Evolutionary conservation across 1,284 basidiomycete genomes (phyloP).

Genomic region (Cryptococcus hybrid): DNA sequence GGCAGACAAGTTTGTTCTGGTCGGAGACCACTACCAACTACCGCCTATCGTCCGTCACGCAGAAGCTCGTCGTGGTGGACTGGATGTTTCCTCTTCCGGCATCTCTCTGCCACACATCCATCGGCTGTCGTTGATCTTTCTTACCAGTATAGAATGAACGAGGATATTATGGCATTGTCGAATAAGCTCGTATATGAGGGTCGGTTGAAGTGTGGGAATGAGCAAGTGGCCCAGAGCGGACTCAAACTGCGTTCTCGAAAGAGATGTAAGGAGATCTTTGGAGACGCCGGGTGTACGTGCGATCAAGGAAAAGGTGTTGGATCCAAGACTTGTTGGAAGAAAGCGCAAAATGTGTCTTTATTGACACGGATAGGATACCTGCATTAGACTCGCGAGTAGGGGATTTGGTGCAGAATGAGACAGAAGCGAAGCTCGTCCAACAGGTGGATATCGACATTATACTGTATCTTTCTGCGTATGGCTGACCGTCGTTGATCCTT

Average conservation of each 20-base stretch:
- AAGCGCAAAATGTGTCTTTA: slow-evolving; percentile 79
- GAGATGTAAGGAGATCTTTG: slow-evolving; percentile 39
- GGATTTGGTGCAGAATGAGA: slow-evolving; percentile 81
- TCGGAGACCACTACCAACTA: slow-evolving; percentile 96
- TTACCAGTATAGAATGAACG: slow-evolving; percentile 95
- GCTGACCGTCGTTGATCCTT: slow-evolving; percentile 7
- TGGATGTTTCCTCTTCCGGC: slow-evolving; percentile 90
- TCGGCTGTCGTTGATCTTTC: slow-evolving; percentile 76
- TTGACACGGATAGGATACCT: slow-evolving; percentile 81
- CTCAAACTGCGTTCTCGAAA: slow-evolving; percentile 58
- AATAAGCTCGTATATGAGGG: slow-evolving; percentile 86
- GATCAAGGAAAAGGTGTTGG: slow-evolving; percentile 73
- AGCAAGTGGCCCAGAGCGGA: slow-evolving; percentile 62
- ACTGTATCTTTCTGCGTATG: neutral
- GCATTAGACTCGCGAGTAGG: slow-evolving; percentile 77
- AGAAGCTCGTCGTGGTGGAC: slow-evolving; percentile 74
- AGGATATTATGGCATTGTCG: slow-evolving; percentile 90
- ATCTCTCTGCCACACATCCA: slow-evolving; percentile 81
- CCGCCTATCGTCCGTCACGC: slow-evolving; percentile 85
- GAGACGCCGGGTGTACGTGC: slow-evolving; percentile 28
- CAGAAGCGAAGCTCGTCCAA: slow-evolving; percentile 62
- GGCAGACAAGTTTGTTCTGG: slow-evolving; percentile 86
- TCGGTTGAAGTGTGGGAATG: slow-evolving; percentile 73
- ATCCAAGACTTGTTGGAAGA: slow-evolving; percentile 64
- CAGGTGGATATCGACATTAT: slow-evolving; percentile 37